These are phyloP conservation scores for Dipodascus albidus DNA, from an alignment of 805 yeast genomes.

Conservation along the genomic window DNA sequence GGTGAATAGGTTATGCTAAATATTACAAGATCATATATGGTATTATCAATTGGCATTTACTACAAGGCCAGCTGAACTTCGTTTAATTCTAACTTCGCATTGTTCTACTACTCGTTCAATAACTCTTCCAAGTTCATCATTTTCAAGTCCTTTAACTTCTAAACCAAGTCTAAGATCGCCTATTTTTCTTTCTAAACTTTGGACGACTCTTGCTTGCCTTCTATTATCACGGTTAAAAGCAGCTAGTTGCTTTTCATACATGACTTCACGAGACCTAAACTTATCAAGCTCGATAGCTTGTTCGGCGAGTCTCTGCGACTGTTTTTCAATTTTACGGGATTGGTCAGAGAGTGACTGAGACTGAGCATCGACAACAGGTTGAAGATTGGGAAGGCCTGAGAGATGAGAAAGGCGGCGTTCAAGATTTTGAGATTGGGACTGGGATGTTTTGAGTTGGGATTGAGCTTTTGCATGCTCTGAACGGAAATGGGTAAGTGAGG, in stretches of 20 bases:
- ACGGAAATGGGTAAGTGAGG: not conserved
- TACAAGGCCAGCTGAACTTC: constrained; percentile 1
- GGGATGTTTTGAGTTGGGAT: not conserved
- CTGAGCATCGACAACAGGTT: not conserved
- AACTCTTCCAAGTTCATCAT: constrained; percentile 22
- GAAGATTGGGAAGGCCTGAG: not conserved
- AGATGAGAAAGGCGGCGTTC: not conserved
- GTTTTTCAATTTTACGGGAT: not conserved
- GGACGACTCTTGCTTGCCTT: constrained; percentile 14
- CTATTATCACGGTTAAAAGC: constrained; percentile 16
- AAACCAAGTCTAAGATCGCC: constrained; percentile 24
- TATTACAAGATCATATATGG: no score
- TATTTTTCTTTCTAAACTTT: constrained; percentile 18
- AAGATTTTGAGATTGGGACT: not conserved
- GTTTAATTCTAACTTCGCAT: constrained; percentile 18
- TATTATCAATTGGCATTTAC: not conserved
- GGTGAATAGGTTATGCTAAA: no score
- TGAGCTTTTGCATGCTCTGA: not conserved
- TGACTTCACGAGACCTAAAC: constrained; percentile 6
- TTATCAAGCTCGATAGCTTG: not conserved
- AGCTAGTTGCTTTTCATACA: constrained; percentile 17
- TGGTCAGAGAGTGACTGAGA: not conserved
- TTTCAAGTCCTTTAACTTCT: constrained; percentile 26
- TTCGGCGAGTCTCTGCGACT: not conserved
- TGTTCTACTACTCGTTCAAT: constrained; percentile 19